Conservation (phyloP, 1,139 yeast genomes). For the Saccharomyces hybrid region DNA sequence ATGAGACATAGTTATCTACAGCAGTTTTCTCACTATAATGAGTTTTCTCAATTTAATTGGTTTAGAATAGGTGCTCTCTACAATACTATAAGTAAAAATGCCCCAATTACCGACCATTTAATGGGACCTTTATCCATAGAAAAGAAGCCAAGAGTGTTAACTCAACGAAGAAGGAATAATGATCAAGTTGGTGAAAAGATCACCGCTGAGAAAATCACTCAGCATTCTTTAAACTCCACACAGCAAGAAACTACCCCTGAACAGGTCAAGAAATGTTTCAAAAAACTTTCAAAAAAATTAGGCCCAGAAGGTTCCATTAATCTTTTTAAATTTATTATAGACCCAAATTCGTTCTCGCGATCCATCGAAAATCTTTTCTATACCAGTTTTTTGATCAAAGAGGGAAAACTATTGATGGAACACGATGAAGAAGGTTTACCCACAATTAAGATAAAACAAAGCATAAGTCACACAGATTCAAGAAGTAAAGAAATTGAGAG, state of each 20-base stretch:
- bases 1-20: slow-evolving; percentile 15
- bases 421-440: slow-evolving; percentile 35
- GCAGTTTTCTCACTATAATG: slow-evolving; percentile 22
- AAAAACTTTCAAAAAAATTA: slow-evolving; percentile 32
- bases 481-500: slow-evolving; percentile 23
- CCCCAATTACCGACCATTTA: slow-evolving; percentile 52
- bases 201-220: slow-evolving; percentile 50
- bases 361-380: slow-evolving; percentile 80
- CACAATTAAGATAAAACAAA: slow-evolving; percentile 1
- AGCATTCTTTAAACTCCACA: slow-evolving; percentile 43
- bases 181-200: slow-evolving; percentile 38
- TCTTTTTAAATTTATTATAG: slow-evolving; percentile 58
- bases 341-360: slow-evolving; percentile 71
- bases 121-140: slow-evolving; percentile 69
- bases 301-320: slow-evolving; percentile 40
- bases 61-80: slow-evolving; percentile 50
- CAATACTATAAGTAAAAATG: slow-evolving; percentile 41
- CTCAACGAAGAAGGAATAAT: slow-evolving; percentile 39
- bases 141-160: slow-evolving; percentile 38
- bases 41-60: slow-evolving; percentile 45
- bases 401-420: slow-evolving; percentile 54
- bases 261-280: slow-evolving; percentile 47
- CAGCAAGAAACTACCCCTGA: slow-evolving; percentile 53
- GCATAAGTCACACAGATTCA: slow-evolving; percentile 15
- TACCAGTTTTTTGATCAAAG: slow-evolving; percentile 70